A percentile compares a stretch with the other conserved stretches of the same genome.
These are phyloP conservation scores for Usnea hakonensis DNA, from an alignment of 495 filamentous ascomycete species.

Conservation along the genomic window DNA sequence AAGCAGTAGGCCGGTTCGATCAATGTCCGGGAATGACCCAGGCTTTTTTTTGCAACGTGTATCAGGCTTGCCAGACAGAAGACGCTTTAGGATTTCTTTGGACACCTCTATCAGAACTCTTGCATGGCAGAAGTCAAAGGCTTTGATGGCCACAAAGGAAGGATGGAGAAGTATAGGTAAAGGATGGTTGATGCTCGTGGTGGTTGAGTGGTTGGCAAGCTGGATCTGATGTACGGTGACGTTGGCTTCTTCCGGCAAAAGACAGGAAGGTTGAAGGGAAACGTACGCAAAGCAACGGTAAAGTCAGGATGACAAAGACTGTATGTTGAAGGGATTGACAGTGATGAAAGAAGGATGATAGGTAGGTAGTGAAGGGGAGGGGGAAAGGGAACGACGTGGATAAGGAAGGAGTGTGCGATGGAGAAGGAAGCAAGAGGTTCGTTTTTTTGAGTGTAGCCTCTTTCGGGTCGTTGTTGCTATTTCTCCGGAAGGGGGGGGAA, in stretches of 20 bases:
- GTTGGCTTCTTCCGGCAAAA: constrained; percentile 24
- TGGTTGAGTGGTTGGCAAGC: constrained; percentile 13
- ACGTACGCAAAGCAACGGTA: constrained; percentile 12
- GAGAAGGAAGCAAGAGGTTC: constrained; percentile 22
- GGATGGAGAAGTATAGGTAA: constrained; percentile 20
- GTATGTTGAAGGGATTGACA: constrained; percentile 21
- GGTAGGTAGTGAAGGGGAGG: constrained; percentile 24
- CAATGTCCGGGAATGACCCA: not conserved
- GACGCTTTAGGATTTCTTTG: not conserved
- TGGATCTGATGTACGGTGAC: constrained; percentile 20
- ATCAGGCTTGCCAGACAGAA: constrained; percentile 5
- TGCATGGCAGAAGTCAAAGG: not conserved
- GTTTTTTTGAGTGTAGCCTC: constrained; percentile 13
- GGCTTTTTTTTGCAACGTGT: not conserved
- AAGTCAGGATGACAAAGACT: constrained; percentile 25
- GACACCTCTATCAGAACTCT: not conserved
- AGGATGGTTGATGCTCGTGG: constrained; percentile 15
- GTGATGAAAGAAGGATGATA: constrained; percentile 26
- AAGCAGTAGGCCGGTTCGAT: not conserved
- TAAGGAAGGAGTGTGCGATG: constrained; percentile 28
- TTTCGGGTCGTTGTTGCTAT: constrained; percentile 13
- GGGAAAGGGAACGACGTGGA: constrained; percentile 33
- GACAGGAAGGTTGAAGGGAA: constrained; percentile 9
- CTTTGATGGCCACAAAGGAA: constrained; percentile 11
- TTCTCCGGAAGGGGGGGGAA: constrained; percentile 3